Base-by-base conservation (phyloP, 2,329 filamentous ascomycete genomes). In the Colletotrichum graminicola region DNA sequence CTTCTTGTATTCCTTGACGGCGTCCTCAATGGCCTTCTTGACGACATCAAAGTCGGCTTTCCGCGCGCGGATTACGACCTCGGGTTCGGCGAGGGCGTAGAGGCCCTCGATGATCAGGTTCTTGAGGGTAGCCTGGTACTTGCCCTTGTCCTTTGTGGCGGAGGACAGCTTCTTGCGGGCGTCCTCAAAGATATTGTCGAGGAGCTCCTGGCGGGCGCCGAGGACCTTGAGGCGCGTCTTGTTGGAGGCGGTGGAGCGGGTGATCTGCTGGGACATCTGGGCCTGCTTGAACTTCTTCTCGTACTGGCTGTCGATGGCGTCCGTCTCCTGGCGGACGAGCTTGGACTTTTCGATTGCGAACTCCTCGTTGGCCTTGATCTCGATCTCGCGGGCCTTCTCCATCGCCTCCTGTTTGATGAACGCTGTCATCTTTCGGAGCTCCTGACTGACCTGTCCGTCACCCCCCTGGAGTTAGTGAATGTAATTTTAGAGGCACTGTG, bases 251-350 rank as follows among this genome's bases (percentile, higher is more conserved):
- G 95, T 98, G 75, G 95, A 98, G 80, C 93, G 93, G 75, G 95
- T 97, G 86, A 98, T 98, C 86, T 99, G 96, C 89, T 98, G 96
- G 74, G 94, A 95, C 94, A 98, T 97, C 86, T 93, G 90, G 78
- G 96, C 95, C 85, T 97, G 93, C 88, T 98, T 99, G 90, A 97
- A 97, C 87, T 98, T 98, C 91, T 97, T 98, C 85, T 95, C 93
- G 89, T 98, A 99, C 77, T 92, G 87, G 75, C 88, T 87, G 85
- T 99, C 96, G 87, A 99, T 98, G 83, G 94, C 85, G 79, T 94
- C 90, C 65, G 93, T 98, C 85, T 98, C 96, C 84, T 97, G 92
- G 81, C 94, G 95, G 78, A 98, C 96, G 62, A 99, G 93, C 88
- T 97, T 98, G 78, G 95, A 96, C 86, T 99, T 99, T 82, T 99